Conservation (phyloP, 176 grass and related monocot species). For the Juncus inflexus region DNA sequence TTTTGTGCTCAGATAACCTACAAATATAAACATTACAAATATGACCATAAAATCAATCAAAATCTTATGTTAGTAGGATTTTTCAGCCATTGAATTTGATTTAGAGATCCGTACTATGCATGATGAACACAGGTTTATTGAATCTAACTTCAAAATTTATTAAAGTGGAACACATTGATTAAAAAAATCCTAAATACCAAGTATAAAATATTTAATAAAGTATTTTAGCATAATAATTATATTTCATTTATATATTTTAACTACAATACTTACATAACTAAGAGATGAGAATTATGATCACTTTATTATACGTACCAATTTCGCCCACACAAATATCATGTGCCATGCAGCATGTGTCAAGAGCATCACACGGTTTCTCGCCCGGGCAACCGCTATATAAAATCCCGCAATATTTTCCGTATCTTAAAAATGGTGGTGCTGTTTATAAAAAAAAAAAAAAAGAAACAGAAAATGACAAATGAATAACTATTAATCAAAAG, state of each 20-base stretch:
- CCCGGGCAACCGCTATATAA: slow-evolving; percentile 94
- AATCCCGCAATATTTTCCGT: slow-evolving; percentile 97
- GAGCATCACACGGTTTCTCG: slow-evolving; percentile 76
- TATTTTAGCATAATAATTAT: no score
- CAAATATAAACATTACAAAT: not conserved
- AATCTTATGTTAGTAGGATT: no score
- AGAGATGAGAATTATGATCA: not conserved
- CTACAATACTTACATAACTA: no score
- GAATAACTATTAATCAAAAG: not conserved
- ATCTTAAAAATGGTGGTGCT: slow-evolving; percentile 66
- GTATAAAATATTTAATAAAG: no score
- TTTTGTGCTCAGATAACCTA: slow-evolving; percentile 76
- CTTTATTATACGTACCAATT: slow-evolving; percentile 30
- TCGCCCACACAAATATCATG: slow-evolving; percentile 78
- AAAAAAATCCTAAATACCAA: no score
- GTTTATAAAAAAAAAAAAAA: not conserved
- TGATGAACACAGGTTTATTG: no score
- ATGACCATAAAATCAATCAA: no score
- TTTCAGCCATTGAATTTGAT: no score
- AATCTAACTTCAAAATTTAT: no score
- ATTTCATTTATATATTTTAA: no score
- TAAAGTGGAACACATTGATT: no score
- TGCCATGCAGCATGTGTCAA: slow-evolving; percentile 94
- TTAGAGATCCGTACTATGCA: no score
- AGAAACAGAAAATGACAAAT: not conserved